phyloP scores from a whole-genome alignment of 2,329 filamentous ascomycete genomes.

The Colletotrichum sp. region DNA sequence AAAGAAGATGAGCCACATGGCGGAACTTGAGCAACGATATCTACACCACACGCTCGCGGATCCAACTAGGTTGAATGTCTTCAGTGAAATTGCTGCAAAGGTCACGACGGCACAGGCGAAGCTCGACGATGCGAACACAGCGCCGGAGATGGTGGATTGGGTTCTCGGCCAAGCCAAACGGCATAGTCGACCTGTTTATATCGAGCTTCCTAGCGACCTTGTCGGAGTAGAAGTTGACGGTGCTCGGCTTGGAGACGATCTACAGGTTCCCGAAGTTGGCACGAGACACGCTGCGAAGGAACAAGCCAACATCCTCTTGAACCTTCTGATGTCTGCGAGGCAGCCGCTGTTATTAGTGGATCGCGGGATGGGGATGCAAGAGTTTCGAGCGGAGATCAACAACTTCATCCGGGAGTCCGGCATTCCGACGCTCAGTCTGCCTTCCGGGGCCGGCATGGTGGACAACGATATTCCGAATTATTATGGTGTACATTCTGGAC shows the following conservation, averaged over 20 bases:
- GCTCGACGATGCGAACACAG: conserved; percentile 47
- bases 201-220: conserved; percentile 60
- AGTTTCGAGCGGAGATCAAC: background rate
- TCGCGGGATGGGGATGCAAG: background rate
- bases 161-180: conserved; percentile 54
- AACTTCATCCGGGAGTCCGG: background rate
- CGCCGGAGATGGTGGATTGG: conserved; percentile 55
- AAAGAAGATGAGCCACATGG: background rate
- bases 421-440: background rate
- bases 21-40: background rate
- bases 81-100: conserved; percentile 49
- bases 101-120: conserved; percentile 55
- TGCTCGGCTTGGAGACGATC: background rate
- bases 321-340: background rate
- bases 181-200: conserved; percentile 60
- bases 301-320: background rate
- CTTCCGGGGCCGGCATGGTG: background rate
- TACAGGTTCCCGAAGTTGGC: background rate
- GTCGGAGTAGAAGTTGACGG: conserved; percentile 34
- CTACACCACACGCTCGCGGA: background rate
- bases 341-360: background rate
- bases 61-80: conserved; percentile 35
- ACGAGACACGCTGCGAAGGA: background rate
- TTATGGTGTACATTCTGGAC: background rate
- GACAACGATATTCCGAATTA: background rate